These are phyloP conservation scores for Trichoderma sp. DNA, from an alignment of 2,329 filamentous ascomycete species.

Conservation along the genomic window DNA sequence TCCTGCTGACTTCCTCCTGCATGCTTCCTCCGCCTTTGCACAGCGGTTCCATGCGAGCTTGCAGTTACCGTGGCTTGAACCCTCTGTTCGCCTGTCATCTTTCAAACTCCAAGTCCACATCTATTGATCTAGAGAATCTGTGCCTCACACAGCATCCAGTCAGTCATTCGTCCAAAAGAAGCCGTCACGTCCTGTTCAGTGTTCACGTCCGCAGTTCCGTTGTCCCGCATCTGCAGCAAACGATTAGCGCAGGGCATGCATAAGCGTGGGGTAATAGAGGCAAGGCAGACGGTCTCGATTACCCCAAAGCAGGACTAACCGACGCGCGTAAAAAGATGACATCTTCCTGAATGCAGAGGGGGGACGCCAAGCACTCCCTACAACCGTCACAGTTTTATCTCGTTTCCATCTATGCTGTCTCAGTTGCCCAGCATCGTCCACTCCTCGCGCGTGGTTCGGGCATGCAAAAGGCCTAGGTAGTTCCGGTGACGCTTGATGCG, in stretches of 20 bases:
- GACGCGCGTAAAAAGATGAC: constrained; percentile 13
- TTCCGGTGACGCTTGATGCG: neutral
- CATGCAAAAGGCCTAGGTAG: neutral
- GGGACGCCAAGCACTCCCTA: neutral
- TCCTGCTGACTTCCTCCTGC: neutral
- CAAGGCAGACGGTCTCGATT: neutral
- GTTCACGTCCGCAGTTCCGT: too few species aligned
- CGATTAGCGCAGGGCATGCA: neutral
- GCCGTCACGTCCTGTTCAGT: neutral
- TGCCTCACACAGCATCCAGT: too few species aligned
- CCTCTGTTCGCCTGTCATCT: too few species aligned
- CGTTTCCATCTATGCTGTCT: neutral
- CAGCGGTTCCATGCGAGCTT: too few species aligned
- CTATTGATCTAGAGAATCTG: too few species aligned
- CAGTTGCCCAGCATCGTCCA: too few species aligned
- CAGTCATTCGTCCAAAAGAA: neutral
- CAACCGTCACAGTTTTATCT: neutral
- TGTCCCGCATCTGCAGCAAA: neutral
- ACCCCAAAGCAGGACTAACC: constrained; percentile 3
- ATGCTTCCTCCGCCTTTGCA: neutral
- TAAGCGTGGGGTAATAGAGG: constrained; percentile 9
- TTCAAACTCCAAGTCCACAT: too few species aligned
- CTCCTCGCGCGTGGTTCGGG: neutral
- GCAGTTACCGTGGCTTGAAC: too few species aligned
- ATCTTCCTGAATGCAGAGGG: constrained; percentile 5